phyloP scores from a whole-genome alignment of 2,329 filamentous ascomycete species.

The Incumbomyces lentus region DNA sequence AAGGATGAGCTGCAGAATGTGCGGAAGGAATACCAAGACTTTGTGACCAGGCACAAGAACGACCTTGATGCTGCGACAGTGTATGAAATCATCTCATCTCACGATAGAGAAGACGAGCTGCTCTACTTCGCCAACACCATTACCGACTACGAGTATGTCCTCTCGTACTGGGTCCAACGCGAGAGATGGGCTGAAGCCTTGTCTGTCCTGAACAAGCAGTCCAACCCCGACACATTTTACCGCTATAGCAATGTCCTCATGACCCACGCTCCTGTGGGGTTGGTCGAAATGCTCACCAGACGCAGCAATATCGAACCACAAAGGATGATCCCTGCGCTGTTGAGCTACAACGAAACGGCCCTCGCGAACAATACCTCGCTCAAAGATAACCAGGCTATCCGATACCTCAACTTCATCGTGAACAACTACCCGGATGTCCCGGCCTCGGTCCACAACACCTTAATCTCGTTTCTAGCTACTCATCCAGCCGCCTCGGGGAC shows the following conservation, averaged over 20 bases:
- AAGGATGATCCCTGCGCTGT: conserved; percentile 80
- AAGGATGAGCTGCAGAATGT: conserved; percentile 60
- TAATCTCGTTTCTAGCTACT: conserved; percentile 91
- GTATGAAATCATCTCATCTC: conserved; percentile 92
- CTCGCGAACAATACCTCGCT: conserved; percentile 50
- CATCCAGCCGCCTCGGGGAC: conserved; percentile 74
- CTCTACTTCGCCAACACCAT: conserved; percentile 81
- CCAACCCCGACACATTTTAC: conserved; percentile 86
- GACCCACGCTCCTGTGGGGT: conserved; percentile 70
- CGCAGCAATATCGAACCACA: conserved; percentile 76
- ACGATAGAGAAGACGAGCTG: conserved; percentile 86
- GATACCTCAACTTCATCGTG: conserved; percentile 88
- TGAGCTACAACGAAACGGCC: conserved; percentile 77
- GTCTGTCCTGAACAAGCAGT: conserved; percentile 83
- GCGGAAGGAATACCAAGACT: conserved; percentile 75
- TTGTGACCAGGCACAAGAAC: conserved; percentile 70
- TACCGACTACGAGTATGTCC: conserved; percentile 86
- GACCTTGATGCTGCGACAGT: conserved; percentile 86
- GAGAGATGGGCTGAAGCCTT: conserved; percentile 85
- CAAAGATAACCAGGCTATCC: conserved; percentile 75
- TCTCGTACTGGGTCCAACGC: conserved; percentile 94
- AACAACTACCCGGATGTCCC: conserved; percentile 65
- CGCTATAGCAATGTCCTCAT: conserved; percentile 95
- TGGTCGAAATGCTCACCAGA: conserved; percentile 93
- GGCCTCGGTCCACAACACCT: conserved; percentile 90